Percentiles rank a stretch among this genome's conserved stretches.
Evolutionary conservation across 2,329 filamentous ascomycete genomes (phyloP).

Genomic region (Ophiostoma sp.): DNA sequence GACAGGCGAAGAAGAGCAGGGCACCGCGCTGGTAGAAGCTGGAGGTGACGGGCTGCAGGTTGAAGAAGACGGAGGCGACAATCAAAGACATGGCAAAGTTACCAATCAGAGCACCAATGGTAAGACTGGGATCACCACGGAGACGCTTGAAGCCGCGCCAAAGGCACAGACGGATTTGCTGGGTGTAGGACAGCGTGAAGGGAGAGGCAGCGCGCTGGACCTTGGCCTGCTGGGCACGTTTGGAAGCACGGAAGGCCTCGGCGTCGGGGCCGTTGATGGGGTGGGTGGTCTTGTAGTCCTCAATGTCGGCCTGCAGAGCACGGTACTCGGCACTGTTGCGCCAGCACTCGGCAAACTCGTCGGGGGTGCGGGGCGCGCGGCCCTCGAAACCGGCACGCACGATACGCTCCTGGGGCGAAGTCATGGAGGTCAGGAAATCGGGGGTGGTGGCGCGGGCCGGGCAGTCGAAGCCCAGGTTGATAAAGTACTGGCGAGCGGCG

Average conservation of each 20-base stretch:
- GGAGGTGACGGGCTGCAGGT: conserved; percentile 62
- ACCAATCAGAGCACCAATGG: conserved; percentile 65
- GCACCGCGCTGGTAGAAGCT: conserved; percentile 80
- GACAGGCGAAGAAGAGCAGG: conserved; percentile 81
- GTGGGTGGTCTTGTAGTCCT: conserved; percentile 54
- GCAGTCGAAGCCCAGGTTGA: conserved; percentile 66
- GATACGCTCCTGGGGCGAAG: conserved; percentile 57
- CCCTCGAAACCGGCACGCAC: conserved; percentile 58
- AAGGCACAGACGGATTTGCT: conserved; percentile 78
- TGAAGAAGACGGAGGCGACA: conserved; percentile 78
- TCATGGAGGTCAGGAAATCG: conserved; percentile 73
- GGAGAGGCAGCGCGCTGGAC: conserved; percentile 68
- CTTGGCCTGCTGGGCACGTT: conserved; percentile 57
- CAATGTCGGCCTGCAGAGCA: conserved; percentile 55
- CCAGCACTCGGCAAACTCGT: conserved; percentile 62
- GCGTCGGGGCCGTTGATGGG: conserved; percentile 58
- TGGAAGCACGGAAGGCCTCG: conserved; percentile 56
- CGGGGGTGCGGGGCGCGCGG: conserved; percentile 58
- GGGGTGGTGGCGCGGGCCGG: conserved; percentile 67
- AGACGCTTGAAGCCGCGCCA: conserved; percentile 78
- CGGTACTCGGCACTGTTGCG: conserved; percentile 54
- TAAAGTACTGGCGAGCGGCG: conserved; percentile 64
- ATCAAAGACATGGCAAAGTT: conserved; percentile 78
- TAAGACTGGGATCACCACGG: conserved; percentile 73
- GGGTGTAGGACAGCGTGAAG: conserved; percentile 73